A percentile compares a stretch with the other conserved stretches of the same genome.
Evolutionary conservation across 257 asterid genomes (phyloP).

Genomic region (Solanum chiquidenum): DNA sequence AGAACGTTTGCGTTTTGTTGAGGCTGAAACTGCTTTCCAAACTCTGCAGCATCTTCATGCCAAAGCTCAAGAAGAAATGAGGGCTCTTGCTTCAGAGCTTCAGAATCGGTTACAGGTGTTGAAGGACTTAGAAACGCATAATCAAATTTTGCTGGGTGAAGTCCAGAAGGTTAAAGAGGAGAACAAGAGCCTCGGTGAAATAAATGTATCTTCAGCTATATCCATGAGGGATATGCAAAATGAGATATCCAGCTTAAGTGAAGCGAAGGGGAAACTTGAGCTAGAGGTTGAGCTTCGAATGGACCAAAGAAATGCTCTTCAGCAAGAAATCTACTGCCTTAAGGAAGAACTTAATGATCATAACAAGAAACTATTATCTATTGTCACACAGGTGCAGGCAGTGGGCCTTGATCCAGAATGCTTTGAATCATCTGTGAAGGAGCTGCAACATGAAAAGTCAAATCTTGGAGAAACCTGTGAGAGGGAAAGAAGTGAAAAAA

Average conservation of each 20-base stretch:
- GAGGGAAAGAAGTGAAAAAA: constrained; percentile 53
- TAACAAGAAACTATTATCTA: constrained; percentile 37
- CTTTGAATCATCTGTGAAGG: constrained; percentile 50
- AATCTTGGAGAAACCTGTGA: constrained; percentile 40
- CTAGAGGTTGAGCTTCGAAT: constrained; percentile 85
- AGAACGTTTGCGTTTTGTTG: constrained; percentile 80
- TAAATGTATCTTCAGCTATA: constrained; percentile 47
- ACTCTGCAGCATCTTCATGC: constrained; percentile 90
- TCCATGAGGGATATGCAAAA: constrained; percentile 58
- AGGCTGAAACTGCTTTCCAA: constrained; percentile 95
- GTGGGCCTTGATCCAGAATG: constrained; percentile 56
- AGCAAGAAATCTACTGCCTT: constrained; percentile 88
- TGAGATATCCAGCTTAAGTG: constrained; percentile 53
- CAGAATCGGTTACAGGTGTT: constrained; percentile 58
- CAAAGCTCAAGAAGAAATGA: constrained; percentile 80
- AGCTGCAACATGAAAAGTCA: constrained; percentile 51
- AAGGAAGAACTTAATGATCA: constrained; percentile 73
- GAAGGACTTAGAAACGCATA: constrained; percentile 41
- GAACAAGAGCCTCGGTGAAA: constrained; percentile 53
- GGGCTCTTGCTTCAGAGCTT: constrained; percentile 56
- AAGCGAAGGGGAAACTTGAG: constrained; percentile 58
- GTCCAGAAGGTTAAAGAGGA: constrained; percentile 55
- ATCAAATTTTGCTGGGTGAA: constrained; percentile 59
- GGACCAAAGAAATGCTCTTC: constrained; percentile 87
- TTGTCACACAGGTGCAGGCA: constrained; percentile 57